These are phyloP conservation scores for Brassica carinata DNA, from an alignment of 345 rosid genomes.

Conservation along the genomic window DNA sequence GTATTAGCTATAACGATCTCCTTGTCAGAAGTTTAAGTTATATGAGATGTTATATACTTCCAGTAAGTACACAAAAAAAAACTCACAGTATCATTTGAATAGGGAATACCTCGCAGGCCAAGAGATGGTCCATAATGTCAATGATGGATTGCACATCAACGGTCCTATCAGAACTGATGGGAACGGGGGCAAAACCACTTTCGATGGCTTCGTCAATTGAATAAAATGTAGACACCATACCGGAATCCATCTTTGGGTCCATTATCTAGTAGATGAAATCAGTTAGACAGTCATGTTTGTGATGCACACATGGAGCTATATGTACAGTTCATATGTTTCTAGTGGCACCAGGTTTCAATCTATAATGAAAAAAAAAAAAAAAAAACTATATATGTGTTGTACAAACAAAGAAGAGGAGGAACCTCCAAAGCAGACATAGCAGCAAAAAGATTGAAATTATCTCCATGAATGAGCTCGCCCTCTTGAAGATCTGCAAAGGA, in stretches of 20 bases:
- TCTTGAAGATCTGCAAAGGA: slow-evolving; percentile 57
- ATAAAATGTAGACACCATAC: slow-evolving; percentile 72
- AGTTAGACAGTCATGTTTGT: background rate
- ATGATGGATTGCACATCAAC: slow-evolving; percentile 70
- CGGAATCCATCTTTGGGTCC: slow-evolving; percentile 99
- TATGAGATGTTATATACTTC: no score
- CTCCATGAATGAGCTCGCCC: slow-evolving; percentile 83
- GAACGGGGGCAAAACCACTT: slow-evolving; percentile 83
- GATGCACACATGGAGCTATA: background rate
- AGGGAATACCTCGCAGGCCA: slow-evolving; percentile 80
- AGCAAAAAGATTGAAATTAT: slow-evolving; percentile 66
- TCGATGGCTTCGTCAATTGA: slow-evolving; percentile 95
- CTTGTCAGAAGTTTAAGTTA: no score
- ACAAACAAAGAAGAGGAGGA: background rate
- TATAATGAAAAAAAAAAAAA: background rate
- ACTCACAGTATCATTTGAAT: background rate
- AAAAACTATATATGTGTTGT: background rate
- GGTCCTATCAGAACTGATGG: slow-evolving; percentile 66
- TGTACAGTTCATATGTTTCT: background rate
- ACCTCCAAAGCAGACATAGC: slow-evolving; percentile 99
- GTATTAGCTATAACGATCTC: background rate
- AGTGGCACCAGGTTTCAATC: background rate
- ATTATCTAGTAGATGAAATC: slow-evolving; percentile 58
- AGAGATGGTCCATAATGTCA: slow-evolving; percentile 94
- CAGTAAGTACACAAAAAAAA: background rate